A percentile compares a stretch with the other conserved stretches of the same genome.
Conservation (phyloP, 2,329 filamentous ascomycete genomes). For the Fusarium veterinarium region DNA sequence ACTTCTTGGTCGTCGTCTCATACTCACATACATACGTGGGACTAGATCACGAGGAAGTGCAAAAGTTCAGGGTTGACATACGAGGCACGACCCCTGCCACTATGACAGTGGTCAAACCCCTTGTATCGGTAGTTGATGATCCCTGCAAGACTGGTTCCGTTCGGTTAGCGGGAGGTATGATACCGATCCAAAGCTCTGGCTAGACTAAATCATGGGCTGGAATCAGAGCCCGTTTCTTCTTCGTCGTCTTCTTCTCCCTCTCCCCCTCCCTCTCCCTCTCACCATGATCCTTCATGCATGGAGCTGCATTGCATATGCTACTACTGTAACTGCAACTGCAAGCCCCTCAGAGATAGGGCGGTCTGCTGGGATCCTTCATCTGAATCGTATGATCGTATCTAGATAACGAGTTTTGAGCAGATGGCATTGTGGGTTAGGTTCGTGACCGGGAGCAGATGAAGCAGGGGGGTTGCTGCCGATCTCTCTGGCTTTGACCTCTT, state of each 20-base stretch:
- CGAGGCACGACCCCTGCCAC: background rate
- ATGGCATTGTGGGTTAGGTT: constrained; percentile 4
- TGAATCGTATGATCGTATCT: constrained; percentile 28
- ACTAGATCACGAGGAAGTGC: constrained; percentile 12
- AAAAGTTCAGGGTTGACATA: constrained; percentile 10
- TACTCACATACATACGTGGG: background rate
- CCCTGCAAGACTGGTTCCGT: background rate
- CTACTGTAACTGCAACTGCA: background rate
- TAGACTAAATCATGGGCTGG: constrained; percentile 18
- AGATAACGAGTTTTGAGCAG: constrained; percentile 9
- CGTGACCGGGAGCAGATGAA: background rate
- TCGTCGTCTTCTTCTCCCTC: background rate
- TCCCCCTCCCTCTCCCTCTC: background rate
- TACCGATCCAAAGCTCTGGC: constrained; percentile 15
- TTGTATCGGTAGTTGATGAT: constrained; percentile 15
- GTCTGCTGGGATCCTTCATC: constrained; percentile 10
- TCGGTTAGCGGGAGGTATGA: constrained; percentile 16
- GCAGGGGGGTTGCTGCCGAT: constrained; percentile 29
- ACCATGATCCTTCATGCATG: background rate
- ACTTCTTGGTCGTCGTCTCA: background rate
- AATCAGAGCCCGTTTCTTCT: background rate
- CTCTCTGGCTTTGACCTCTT: constrained; percentile 28
- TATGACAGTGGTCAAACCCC: background rate
- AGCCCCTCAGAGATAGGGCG: constrained; percentile 7
- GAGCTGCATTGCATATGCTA: background rate